phyloP scores from a whole-genome alignment of 2,329 filamentous ascomycete species.

The Colletotrichum plurivorum region DNA sequence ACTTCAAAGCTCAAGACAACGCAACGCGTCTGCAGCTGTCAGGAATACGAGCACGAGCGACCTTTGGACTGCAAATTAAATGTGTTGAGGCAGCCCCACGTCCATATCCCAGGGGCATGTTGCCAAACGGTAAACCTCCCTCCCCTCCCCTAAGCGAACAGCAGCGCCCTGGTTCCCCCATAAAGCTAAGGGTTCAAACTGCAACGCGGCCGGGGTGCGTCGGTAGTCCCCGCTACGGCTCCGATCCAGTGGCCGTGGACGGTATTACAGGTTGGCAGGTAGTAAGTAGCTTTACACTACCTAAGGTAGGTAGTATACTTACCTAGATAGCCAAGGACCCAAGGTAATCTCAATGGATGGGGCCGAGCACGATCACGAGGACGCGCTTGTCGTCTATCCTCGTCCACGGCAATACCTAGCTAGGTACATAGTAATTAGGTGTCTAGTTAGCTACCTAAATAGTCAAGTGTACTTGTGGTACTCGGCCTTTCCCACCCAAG shows the following conservation, averaged over 20 bases:
- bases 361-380: constrained; percentile 35
- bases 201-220: constrained; percentile 24
- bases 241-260: constrained; percentile 9
- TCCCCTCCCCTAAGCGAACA: constrained; percentile 11
- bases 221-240: constrained; percentile 25
- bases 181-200: constrained; percentile 2
- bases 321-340: too few species aligned
- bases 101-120: constrained; percentile 11
- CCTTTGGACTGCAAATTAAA: neutral
- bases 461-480: too few species aligned
- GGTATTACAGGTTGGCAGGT: neutral
- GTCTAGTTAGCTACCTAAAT: too few species aligned
- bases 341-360: neutral
- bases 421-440: too few species aligned
- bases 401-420: too few species aligned
- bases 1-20: constrained; percentile 12
- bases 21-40: too few species aligned
- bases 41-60: neutral
- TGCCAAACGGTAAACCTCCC: too few species aligned
- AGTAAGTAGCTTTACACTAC: constrained; percentile 9
- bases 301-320: too few species aligned
- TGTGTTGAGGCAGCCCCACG: constrained; percentile 17
- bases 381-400: constrained; percentile 2
- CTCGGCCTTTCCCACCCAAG: too few species aligned
- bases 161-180: constrained; percentile 25